Percentiles rank a stretch among this genome's conserved stretches.
These are phyloP conservation scores for Suhomyces bolitotheri DNA, from an alignment of 1,139 yeast species.

Conservation along the genomic window DNA sequence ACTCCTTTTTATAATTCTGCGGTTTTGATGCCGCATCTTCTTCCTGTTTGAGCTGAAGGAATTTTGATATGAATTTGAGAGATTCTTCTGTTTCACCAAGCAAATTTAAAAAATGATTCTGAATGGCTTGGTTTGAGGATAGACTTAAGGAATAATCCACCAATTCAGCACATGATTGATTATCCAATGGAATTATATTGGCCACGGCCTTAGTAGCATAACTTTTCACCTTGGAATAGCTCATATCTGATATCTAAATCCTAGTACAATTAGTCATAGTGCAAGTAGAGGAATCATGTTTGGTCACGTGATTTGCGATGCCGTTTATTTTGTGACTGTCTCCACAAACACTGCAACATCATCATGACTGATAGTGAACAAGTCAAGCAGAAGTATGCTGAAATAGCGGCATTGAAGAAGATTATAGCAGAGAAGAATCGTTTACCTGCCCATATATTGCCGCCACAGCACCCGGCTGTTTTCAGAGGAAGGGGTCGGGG, in stretches of 20 bases:
- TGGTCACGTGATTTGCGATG: slow-evolving; percentile 1
- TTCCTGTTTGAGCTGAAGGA: slow-evolving; percentile 24
- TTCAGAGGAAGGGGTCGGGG: slow-evolving; percentile 10
- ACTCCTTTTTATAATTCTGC: slow-evolving; percentile 11
- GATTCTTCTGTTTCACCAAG: slow-evolving; percentile 55
- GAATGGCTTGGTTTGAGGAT: slow-evolving; percentile 42
- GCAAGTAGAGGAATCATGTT: neutral
- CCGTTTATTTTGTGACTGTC: too few relatives aligned
- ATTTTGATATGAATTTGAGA: slow-evolving; percentile 37
- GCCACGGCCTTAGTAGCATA: slow-evolving; percentile 36
- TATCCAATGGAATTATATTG: slow-evolving; percentile 47
- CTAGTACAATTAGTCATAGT: neutral
- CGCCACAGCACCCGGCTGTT: too few relatives aligned
- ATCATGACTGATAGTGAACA: slow-evolving; percentile 18
- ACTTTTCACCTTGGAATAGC: slow-evolving; percentile 23
- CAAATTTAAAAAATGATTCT: slow-evolving; percentile 50
- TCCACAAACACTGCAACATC: too few relatives aligned
- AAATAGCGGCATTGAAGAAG: slow-evolving; percentile 34
- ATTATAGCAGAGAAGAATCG: slow-evolving; percentile 22
- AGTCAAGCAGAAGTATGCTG: slow-evolving; percentile 32
- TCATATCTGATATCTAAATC: slow-evolving; percentile 10
- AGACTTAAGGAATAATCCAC: slow-evolving; percentile 49
- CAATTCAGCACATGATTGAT: slow-evolving; percentile 33
- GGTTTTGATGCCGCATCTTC: slow-evolving; percentile 15
- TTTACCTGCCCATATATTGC: neutral